A percentile compares a stretch with the other conserved stretches of the same genome.
Evolutionary conservation across 106 monocot genomes (phyloP).

Genomic region (Apostasia shenzhenica): DNA sequence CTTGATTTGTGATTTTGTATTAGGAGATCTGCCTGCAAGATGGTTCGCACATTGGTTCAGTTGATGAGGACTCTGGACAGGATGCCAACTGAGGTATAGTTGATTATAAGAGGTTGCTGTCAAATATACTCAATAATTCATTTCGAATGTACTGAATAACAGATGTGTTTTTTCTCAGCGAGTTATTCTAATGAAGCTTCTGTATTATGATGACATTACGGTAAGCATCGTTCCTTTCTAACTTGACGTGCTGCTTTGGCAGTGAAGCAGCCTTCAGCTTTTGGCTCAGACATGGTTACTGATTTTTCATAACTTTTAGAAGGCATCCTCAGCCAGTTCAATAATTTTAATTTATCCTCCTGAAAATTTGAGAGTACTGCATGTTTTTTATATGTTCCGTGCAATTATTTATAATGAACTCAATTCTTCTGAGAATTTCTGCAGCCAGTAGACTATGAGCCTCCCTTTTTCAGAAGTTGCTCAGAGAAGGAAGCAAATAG

Average conservation of each 20-base stretch:
- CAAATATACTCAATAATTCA: neutral
- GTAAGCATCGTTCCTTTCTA: slow-evolving; percentile 27
- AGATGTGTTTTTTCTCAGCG: slow-evolving; percentile 44
- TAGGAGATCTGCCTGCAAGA: slow-evolving; percentile 99
- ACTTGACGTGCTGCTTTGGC: too few species aligned
- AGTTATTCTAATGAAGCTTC: slow-evolving; percentile 93
- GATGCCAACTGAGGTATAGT: slow-evolving; percentile 82
- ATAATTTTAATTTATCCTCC: too few species aligned
- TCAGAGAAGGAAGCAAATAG: slow-evolving; percentile 63
- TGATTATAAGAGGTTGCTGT: neutral
- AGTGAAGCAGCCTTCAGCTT: too few species aligned
- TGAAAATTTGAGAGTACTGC: too few species aligned
- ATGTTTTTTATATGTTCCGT: too few species aligned
- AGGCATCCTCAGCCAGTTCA: too few species aligned
- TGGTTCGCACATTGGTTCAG: slow-evolving; percentile 87
- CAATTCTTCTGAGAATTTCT: neutral
- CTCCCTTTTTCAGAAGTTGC: slow-evolving; percentile 91
- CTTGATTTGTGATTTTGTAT: neutral
- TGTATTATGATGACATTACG: slow-evolving; percentile 90
- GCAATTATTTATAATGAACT: too few species aligned
- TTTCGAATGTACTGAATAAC: neutral
- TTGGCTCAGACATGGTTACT: too few species aligned
- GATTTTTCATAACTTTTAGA: too few species aligned
- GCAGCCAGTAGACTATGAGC: slow-evolving; percentile 94
- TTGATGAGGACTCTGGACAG: slow-evolving; percentile 95